Percentiles rank a stretch among this genome's conserved stretches.
Evolutionary conservation across 768 basidiomycete genomes (phyloP).

Genomic region (Lactarius akahatsu): DNA sequence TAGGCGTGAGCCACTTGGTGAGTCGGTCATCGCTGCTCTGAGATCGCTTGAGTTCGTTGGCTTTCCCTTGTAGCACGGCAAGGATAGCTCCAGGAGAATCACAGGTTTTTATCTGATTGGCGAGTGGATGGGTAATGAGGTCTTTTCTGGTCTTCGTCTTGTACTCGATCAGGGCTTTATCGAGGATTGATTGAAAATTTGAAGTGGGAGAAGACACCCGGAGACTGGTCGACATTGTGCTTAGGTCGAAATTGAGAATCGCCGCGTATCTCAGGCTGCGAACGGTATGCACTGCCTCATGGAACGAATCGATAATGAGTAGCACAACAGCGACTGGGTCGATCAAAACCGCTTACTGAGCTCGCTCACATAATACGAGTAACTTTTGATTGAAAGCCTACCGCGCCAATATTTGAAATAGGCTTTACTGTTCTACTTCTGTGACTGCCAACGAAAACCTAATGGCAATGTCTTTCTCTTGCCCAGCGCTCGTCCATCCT

Average conservation of each 20-base stretch:
- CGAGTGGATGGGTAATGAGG: not conserved
- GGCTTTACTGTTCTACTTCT: too few relatives aligned
- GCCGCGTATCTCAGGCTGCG: too few relatives aligned
- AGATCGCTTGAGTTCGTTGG: not conserved
- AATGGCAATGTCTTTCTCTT: too few relatives aligned
- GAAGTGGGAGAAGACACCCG: not conserved
- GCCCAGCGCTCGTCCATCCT: too few relatives aligned
- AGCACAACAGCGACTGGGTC: too few relatives aligned
- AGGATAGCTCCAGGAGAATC: slow-evolving; percentile 4
- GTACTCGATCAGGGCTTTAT: not conserved
- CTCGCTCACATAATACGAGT: too few relatives aligned
- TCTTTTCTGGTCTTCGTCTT: not conserved
- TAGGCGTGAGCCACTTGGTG: not conserved
- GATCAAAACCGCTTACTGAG: too few relatives aligned
- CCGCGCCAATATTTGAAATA: too few relatives aligned
- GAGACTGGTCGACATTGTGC: not conserved
- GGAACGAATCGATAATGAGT: too few relatives aligned
- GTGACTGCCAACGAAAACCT: too few relatives aligned
- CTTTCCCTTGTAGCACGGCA: not conserved
- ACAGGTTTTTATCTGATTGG: not conserved
- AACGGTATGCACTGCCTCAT: too few relatives aligned
- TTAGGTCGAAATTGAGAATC: not conserved
- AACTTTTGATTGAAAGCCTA: too few relatives aligned
- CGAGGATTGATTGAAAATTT: not conserved
- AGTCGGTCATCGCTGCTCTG: not conserved